A percentile compares a stretch with the other conserved stretches of the same genome.
These are phyloP conservation scores for Bjerkandera adusta DNA, from an alignment of 1,284 basidiomycete genomes.

Conservation along the genomic window DNA sequence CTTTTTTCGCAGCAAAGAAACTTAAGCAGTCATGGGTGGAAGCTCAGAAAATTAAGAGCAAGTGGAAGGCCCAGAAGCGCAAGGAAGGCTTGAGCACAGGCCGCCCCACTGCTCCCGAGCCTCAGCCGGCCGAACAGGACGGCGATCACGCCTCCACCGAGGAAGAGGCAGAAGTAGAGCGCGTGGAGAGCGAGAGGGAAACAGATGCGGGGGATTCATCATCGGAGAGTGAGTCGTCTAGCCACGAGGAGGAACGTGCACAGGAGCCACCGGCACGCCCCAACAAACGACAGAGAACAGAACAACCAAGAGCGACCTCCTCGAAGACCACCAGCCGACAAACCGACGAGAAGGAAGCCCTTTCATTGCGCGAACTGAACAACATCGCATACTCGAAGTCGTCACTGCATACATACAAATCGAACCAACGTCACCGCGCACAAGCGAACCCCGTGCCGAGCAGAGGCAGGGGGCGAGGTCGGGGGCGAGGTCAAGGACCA, in stretches of 20 bases:
- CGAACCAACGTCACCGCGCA: slow-evolving; percentile 27
- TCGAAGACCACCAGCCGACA: slow-evolving; percentile 5
- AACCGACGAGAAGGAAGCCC: slow-evolving; percentile 9
- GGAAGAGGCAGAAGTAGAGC: slow-evolving; percentile 3
- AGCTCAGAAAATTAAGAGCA: slow-evolving; percentile 68
- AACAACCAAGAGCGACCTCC: neutral
- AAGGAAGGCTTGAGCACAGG: slow-evolving; percentile 44
- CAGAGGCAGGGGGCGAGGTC: slow-evolving; percentile 11
- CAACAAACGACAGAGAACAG: slow-evolving; percentile 20
- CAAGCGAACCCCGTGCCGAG: slow-evolving; percentile 9
- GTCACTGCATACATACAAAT: slow-evolving; percentile 55
- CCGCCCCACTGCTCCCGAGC: slow-evolving; percentile 16
- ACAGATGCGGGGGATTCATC: neutral
- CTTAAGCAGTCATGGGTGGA: slow-evolving; percentile 75
- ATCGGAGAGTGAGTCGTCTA: slow-evolving; percentile 9
- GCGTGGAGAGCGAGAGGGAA: neutral
- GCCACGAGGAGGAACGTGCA: slow-evolving; percentile 2
- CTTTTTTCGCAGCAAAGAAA: slow-evolving; percentile 52
- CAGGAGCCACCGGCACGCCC: slow-evolving; percentile 5
- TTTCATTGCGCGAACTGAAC: slow-evolving; percentile 54
- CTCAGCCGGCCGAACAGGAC: slow-evolving; percentile 12
- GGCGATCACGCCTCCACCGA: neutral
- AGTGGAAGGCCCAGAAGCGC: slow-evolving; percentile 76
- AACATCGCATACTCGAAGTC: slow-evolving; percentile 58
- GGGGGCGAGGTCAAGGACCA: slow-evolving; percentile 20